Base-by-base conservation (phyloP, 306 rosid species). In the Trichosanthes truncata region DNA sequence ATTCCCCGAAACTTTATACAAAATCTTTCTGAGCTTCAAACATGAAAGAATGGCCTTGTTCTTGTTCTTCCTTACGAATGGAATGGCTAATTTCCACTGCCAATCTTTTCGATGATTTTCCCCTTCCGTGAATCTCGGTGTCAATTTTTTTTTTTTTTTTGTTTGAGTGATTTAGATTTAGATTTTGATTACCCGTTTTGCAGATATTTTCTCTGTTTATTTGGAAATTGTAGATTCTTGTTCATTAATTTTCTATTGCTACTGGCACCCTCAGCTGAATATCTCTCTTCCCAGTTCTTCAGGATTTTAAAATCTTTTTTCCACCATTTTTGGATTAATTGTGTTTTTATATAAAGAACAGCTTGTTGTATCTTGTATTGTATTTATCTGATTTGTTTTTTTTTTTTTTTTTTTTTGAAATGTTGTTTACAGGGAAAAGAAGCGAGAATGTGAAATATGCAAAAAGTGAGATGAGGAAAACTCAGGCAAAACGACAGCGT, bases 211-310 rank as follows among this genome's bases (percentile, higher is more conserved):
- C 78, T 46, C 26, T 29, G 13, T 49, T 74, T 12, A 33, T 20
- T 52, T 67, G 41, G 60, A 74, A 76, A 10, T 87, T 91, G 90
- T 89, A 91, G 52, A 86, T 71, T 71, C 45, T 71, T 45, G 5
- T 45, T 13, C 52, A 43, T 71, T 71, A 43, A 41, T 68, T 65
- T 65, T 65, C 23, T 13, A 25, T 23, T 61, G n/a, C 65, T 1
- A 29, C 35, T 25, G 15, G 10, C 29, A 0, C 43, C 21, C 13
- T n/a, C 6, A 11, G 4, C 48, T 66, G 0, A n/a, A 23, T 20
- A 5, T 18, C 25, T 33, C 23, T 17, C 3, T 29, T 3, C 21
- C 10, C 9, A 31, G 5, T 33, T 63, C n/a, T 57, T 0, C 38
- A 26, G 13, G 9, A 25, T 60, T 53, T 56, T 23, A 21, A 9